Base-by-base conservation (phyloP, 805 yeast species). In the Candida khao-thaluensis region DNA sequence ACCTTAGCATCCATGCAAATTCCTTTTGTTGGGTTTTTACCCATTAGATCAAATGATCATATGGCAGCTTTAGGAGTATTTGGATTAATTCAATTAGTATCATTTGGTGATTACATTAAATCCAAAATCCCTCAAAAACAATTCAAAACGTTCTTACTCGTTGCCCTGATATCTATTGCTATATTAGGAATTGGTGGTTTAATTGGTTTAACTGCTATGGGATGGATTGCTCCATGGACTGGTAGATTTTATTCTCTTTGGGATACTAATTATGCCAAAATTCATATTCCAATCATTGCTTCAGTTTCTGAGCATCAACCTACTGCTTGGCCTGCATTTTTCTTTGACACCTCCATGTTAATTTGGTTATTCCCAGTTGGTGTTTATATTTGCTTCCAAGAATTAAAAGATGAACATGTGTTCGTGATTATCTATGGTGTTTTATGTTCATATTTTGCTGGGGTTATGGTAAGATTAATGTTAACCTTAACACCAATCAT, bases 261-360 rank as follows among this genome's bases (percentile, higher is more conserved):
- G 99, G 99, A 93, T 62, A 93, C 99, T 4, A 84, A 77, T 62
- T 93, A 95, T 57, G 99, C 99, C 47, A 91, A 90, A 71, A 85
- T 93, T 50, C 99, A 93, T 60, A 93, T 93, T 54, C 99, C 99
- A 31, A 93, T 93, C 59, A 93, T 93, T 65, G 99, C 99, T 1
- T 90, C 97, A 3, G 99, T 93, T 26, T 87, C 96, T 10, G 99
- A 93, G 70, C 99, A 93, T 72, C 99, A 93, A 73, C 99, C 99
- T 43, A 91, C 98, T n/a, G 96, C 99, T 3, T 93, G 99, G 99
- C 95, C 98, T 8, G 81, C 97, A 9, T 95, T 93, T 63, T 93
- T 88, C 77, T 87, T 91, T 60, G 99, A 93, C 62, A 82, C 93
- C 37, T 86, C 81, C 54, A 78, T 91, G 73, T 73, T 93, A 65